Conservation (phyloP, 768 basidiomycete genomes). For the Boletales sp. region DNA sequence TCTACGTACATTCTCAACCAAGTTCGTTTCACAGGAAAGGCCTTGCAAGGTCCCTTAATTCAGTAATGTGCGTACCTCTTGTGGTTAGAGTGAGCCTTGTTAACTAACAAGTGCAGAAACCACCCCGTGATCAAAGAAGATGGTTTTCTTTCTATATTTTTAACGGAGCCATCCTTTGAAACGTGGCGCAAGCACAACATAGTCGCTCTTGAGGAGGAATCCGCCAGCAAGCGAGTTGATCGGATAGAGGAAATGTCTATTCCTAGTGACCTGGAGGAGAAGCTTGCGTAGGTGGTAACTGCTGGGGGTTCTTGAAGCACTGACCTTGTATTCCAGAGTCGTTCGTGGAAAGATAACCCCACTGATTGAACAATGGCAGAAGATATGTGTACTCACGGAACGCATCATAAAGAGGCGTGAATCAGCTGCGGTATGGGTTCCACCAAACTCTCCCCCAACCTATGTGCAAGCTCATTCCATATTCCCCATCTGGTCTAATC, state of each 20-base stretch:
- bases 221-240: slow-evolving; percentile 72
- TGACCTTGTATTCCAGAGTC: slow-evolving; percentile 42
- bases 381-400: slow-evolving; percentile 82
- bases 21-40: slow-evolving; percentile 55
- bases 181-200: slow-evolving; percentile 78
- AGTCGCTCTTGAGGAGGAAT: slow-evolving; percentile 86
- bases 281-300: slow-evolving; percentile 57
- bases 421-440: slow-evolving; percentile 82
- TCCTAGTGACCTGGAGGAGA: slow-evolving; percentile 89
- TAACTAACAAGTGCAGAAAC: slow-evolving; percentile 49
- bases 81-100: background rate
- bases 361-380: slow-evolving; percentile 89
- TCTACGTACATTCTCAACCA: background rate
- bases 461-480: slow-evolving; percentile 69
- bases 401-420: slow-evolving; percentile 87
- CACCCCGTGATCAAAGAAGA: slow-evolving; percentile 92
- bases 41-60: slow-evolving; percentile 74
- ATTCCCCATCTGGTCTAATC: slow-evolving; percentile 47
- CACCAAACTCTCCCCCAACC: slow-evolving; percentile 57
- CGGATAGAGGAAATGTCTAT: slow-evolving; percentile 87
- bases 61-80: slow-evolving; percentile 57
- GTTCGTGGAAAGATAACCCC: slow-evolving; percentile 73
- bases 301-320: background rate
- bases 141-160: slow-evolving; percentile 74
- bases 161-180: slow-evolving; percentile 83